Conservation (phyloP, 2,329 filamentous ascomycete species). For the Fusarium transvaalense region DNA sequence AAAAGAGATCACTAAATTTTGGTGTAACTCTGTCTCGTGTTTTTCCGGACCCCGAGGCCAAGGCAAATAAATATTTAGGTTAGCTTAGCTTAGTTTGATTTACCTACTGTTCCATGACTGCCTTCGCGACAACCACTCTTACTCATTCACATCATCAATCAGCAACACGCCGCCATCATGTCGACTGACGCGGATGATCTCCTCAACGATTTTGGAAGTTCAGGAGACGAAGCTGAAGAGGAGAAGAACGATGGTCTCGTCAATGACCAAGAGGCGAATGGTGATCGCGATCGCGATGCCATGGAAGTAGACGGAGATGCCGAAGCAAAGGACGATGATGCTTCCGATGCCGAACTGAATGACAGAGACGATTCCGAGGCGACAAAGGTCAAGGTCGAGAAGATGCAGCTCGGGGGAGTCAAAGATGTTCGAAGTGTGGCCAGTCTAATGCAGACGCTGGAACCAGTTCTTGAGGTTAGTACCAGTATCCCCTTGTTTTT, state of each 20-base stretch:
- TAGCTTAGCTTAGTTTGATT: slow-evolving; percentile 26
- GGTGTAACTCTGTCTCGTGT: not conserved
- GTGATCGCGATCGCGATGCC: slow-evolving; percentile 63
- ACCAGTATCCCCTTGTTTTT: slow-evolving; percentile 39
- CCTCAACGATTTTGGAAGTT: slow-evolving; percentile 76
- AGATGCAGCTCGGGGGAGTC: slow-evolving; percentile 79
- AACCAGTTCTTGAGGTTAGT: slow-evolving; percentile 86
- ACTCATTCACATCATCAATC: slow-evolving; percentile 16
- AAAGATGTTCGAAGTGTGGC: slow-evolving; percentile 85
- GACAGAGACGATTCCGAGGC: slow-evolving; percentile 74
- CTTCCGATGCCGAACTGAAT: slow-evolving; percentile 58
- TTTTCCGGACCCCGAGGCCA: not conserved
- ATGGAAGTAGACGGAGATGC: slow-evolving; percentile 57
- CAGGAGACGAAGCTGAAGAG: slow-evolving; percentile 79
- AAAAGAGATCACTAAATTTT: not conserved
- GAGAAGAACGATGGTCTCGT: slow-evolving; percentile 65
- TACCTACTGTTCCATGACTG: slow-evolving; percentile 16
- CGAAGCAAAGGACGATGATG: slow-evolving; percentile 65
- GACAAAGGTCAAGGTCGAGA: slow-evolving; percentile 83
- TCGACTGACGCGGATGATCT: slow-evolving; percentile 93
- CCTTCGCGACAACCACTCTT: slow-evolving; percentile 32
- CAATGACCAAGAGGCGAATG: slow-evolving; percentile 57
- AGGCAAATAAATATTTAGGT: slow-evolving; percentile 43
- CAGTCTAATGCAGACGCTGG: slow-evolving; percentile 82
- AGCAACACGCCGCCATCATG: slow-evolving; percentile 65